Conservation (phyloP, 345 rosid species). For the Jatropha curcas region DNA sequence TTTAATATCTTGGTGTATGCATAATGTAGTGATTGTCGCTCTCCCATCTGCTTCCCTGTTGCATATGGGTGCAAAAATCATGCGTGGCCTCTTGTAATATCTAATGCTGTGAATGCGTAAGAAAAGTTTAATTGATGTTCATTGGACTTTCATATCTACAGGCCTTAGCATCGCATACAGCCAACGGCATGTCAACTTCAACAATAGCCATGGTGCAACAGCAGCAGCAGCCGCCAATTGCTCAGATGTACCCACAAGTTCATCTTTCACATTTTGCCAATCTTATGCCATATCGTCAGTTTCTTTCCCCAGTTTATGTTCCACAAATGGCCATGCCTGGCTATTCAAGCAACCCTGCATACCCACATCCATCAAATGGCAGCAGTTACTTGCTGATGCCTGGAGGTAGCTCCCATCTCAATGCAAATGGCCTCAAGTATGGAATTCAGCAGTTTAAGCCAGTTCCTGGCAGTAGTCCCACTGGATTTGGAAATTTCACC, state of each 20-base stretch:
- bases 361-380: constrained; percentile 85
- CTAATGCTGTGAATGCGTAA: background rate
- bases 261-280: constrained; percentile 78
- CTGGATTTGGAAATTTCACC: constrained; percentile 58
- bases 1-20: background rate
- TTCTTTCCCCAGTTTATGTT: constrained; percentile 74
- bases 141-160: constrained; percentile 25
- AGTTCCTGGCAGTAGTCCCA: constrained; percentile 59
- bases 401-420: constrained; percentile 73
- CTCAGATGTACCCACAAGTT: constrained; percentile 90
- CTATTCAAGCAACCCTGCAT: constrained; percentile 74
- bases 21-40: background rate
- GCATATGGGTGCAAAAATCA: background rate
- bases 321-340: constrained; percentile 93
- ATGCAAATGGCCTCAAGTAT: constrained; percentile 73
- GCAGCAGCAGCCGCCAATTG: constrained; percentile 67
- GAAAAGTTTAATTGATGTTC: constrained; percentile 4
- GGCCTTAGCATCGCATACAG: constrained; percentile 47
- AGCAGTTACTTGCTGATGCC: constrained; percentile 85
- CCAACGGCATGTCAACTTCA: constrained; percentile 55
- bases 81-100: too few relatives aligned
- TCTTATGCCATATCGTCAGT: constrained; percentile 87
- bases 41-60: background rate
- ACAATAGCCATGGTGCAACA: constrained; percentile 61
- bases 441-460: constrained; percentile 88